Evolutionary conservation across 1,284 basidiomycete species (phyloP), one percentile per base, ranked within the genome.

Genomic region (Erythrobasidium hasegawianum): DNA sequence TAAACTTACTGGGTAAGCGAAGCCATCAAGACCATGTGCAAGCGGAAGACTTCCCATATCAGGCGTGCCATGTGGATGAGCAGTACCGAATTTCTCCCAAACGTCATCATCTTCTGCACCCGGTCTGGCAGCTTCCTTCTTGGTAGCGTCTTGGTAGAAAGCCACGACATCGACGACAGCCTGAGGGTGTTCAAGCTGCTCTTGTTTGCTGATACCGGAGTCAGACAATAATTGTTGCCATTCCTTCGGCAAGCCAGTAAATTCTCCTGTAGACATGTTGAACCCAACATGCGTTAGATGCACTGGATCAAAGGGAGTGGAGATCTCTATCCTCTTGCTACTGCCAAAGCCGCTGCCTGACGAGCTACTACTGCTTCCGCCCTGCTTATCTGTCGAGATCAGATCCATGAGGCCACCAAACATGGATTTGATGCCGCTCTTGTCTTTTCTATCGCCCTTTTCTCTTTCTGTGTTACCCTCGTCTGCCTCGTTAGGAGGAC

Each of bases 281-380:
- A 97, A 98, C 69, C 95, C 96, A 76, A 98, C 96, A 76, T 99
- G 96, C 0, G 95, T 98, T 72, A 99, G 86, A 80, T 98, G 96
- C 43, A 98, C 94, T n/a, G 96, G 96, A 78, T 98, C 96, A 77
- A 97, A 98, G 0, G 83, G 95, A 1, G 92, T 96, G 72, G 90
- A 94, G 80, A 99, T 98, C 79, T 96, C 92, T 87, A 47, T 89
- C 80, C 91, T 93, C 66, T 84, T 70, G 22, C 58, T 50, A 5
- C 59, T 54, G 41, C 61, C 26, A 59, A 14, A 16, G 41, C n/a
- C 29, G 38, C 59, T 60, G 22, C 39, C 16, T 24, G 55, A 29
- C 3, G n/a, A 16, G 9, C 27, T 16, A 14, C 11, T 24, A 9
- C 18, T n/a, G n/a, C n/a, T 45, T 29, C 16, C 41, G 22, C 38